Evolutionary conservation across 1,284 basidiomycete species (phyloP), one percentile per base, ranked within the genome.

Genomic region (Melampsora occidentalis): DNA sequence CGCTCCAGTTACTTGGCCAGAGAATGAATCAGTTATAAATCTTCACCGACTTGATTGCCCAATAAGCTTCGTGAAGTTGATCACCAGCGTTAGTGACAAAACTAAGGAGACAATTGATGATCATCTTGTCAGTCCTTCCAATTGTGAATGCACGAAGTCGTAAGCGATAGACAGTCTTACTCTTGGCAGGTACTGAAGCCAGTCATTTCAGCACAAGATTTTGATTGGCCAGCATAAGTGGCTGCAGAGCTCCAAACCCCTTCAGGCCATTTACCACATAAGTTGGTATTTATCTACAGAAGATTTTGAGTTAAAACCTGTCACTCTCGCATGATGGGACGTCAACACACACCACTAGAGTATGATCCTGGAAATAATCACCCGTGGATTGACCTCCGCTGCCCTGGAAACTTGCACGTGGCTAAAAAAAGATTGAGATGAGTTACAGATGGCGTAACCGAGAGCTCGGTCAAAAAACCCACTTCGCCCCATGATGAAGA

Each of bases 1-100:
- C 42, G 9, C 12, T 14, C 9, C 1, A 46, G 10, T 0, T 14
- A 12, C 42, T 16, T 46, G 42, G 14, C 3, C 42, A 46, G 14
- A 46, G 42, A 39, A 39, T 46, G 9, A 14, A 46, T 64, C 33
- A 64, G 9, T 64, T 22, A 18, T 33, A 64, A 35, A 35, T 18
- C 22, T 64, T 64, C 22, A 64, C 33, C 9, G 62, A 64, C 14
- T 64, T 28, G 18, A 64, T 64, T 28, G 62, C 25, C 62, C 62
- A 64, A 64, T 64, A 64, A 31, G 62, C 62, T 64, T 64, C 62
- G 20, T 33, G 25, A 20, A 64, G 33, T 35, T 64, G 22, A 35
- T 64, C 62, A 35, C 62, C 62, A 28, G 62, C 25, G 20, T 35
- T 64, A 2, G 33, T 7, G 20, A 64, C 20, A 31, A 31, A 64